These are phyloP conservation scores for Staphylotrichum longicolle DNA, from an alignment of 495 filamentous ascomycete genomes.

Conservation along the genomic window DNA sequence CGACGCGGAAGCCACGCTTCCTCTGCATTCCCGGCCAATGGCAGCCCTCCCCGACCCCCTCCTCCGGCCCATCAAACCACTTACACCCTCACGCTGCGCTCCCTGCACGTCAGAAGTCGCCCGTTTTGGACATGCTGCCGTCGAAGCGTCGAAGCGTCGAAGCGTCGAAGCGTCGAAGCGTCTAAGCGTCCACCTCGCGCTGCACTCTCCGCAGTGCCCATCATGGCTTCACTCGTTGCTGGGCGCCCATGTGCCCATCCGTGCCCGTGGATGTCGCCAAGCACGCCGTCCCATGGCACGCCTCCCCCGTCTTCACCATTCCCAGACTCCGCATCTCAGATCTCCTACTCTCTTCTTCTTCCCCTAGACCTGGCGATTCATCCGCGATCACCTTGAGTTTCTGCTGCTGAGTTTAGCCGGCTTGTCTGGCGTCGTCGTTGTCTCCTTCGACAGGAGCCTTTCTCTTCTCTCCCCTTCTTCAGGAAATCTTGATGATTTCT, in stretches of 20 bases:
- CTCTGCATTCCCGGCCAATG: constrained; percentile 32
- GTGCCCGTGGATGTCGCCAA: constrained; percentile 1
- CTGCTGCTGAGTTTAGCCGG: constrained; percentile 38
- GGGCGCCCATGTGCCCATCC: background rate
- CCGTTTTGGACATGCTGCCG: constrained; percentile 17
- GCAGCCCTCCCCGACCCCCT: constrained; percentile 7
- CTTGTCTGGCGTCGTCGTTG: constrained; percentile 22
- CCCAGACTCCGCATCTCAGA: constrained; percentile 24
- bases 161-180: background rate
- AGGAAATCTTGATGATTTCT: constrained; percentile 40
- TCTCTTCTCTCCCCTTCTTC: constrained; percentile 20
- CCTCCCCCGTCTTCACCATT: constrained; percentile 13
- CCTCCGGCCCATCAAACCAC: constrained; percentile 40
- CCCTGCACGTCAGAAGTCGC: constrained; percentile 32
- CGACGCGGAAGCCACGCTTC: constrained; percentile 7
- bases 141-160: constrained; percentile 2
- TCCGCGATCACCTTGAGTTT: constrained; percentile 31
- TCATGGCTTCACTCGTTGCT: constrained; percentile 5
- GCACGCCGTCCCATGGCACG: background rate
- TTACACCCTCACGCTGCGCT: constrained; percentile 29
- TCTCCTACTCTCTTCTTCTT: constrained; percentile 24
- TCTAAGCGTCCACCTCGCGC: background rate
- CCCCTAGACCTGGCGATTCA: constrained; percentile 32
- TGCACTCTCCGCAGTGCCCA: background rate
- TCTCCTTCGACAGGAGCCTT: constrained; percentile 27